phyloP scores from a whole-genome alignment of 179 eudicot genomes.

The Vitellaria paradoxa region DNA sequence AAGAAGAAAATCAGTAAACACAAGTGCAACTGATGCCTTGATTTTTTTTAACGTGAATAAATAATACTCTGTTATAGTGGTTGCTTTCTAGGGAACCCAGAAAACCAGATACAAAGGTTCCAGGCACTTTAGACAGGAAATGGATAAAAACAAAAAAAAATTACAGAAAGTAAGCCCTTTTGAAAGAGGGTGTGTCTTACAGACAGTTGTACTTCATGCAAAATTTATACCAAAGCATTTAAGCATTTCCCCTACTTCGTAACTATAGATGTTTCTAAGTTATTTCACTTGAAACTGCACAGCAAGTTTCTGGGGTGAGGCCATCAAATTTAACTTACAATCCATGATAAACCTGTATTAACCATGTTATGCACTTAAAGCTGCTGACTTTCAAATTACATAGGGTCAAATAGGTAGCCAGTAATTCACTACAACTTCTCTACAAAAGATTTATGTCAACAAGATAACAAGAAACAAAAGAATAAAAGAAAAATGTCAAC shows the following conservation, averaged over 20 bases:
- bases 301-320: neutral
- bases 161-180: neutral
- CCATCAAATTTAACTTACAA: neutral
- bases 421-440: neutral
- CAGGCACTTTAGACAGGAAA: neutral
- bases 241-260: neutral
- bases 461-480: neutral
- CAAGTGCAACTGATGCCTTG: too few relatives aligned
- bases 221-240: neutral
- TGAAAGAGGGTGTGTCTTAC: neutral
- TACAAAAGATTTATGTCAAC: neutral
- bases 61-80: too few relatives aligned
- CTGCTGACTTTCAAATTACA: neutral
- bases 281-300: neutral
- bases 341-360: neutral
- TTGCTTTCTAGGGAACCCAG: too few relatives aligned
- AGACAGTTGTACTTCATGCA: neutral
- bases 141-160: neutral
- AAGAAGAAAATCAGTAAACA: too few relatives aligned
- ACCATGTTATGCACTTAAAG: neutral
- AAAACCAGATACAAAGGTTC: neutral
- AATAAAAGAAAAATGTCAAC: neutral
- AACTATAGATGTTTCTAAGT: neutral
- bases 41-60: too few relatives aligned
- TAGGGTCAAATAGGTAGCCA: neutral